Conservation (phyloP, 2,329 filamentous ascomycete genomes). For the Ophiocordyceps polyrhachis-furcata region DNA sequence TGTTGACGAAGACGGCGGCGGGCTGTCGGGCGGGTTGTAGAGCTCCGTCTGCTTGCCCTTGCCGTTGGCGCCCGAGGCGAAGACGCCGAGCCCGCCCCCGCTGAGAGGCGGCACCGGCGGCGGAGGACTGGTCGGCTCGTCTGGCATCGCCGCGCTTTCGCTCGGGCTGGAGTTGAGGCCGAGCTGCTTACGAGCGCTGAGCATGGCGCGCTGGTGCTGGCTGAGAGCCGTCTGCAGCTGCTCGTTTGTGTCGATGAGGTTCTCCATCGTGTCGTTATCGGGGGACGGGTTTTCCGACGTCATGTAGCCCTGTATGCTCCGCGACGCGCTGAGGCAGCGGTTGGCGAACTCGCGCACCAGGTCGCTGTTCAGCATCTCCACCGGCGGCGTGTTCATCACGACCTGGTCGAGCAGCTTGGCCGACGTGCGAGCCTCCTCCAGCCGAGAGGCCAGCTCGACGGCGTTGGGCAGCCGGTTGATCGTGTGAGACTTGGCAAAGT, state of each 20-base stretch:
- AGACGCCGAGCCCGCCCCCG: neutral
- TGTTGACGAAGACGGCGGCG: slow-evolving; percentile 8
- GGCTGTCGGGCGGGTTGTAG: slow-evolving; percentile 9
- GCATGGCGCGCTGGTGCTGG: slow-evolving; percentile 64
- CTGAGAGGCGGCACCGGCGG: neutral
- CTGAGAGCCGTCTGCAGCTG: slow-evolving; percentile 67
- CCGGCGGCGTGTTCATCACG: slow-evolving; percentile 62
- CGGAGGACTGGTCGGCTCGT: neutral
- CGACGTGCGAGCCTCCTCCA: slow-evolving; percentile 81
- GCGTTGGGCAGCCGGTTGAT: slow-evolving; percentile 42
- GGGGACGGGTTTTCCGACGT: slow-evolving; percentile 57
- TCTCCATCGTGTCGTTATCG: slow-evolving; percentile 87
- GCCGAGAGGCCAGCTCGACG: slow-evolving; percentile 58
- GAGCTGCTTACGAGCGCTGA: slow-evolving; percentile 39
- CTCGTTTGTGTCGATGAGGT: slow-evolving; percentile 86
- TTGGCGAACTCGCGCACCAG: slow-evolving; percentile 82
- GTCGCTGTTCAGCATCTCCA: slow-evolving; percentile 66
- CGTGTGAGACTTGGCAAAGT: slow-evolving; percentile 33
- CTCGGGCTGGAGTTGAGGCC: slow-evolving; percentile 17
- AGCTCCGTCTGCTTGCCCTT: slow-evolving; percentile 17
- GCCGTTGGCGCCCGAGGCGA: slow-evolving; percentile 7
- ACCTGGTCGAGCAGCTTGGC: slow-evolving; percentile 86
- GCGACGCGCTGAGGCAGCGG: slow-evolving; percentile 63
- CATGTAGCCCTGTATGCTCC: slow-evolving; percentile 76
- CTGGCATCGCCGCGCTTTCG: slow-evolving; percentile 10